A percentile compares a stretch with the other conserved stretches of the same genome.
phyloP scores from a whole-genome alignment of 345 rosid genomes.

The Hibiscus tridactylites region DNA sequence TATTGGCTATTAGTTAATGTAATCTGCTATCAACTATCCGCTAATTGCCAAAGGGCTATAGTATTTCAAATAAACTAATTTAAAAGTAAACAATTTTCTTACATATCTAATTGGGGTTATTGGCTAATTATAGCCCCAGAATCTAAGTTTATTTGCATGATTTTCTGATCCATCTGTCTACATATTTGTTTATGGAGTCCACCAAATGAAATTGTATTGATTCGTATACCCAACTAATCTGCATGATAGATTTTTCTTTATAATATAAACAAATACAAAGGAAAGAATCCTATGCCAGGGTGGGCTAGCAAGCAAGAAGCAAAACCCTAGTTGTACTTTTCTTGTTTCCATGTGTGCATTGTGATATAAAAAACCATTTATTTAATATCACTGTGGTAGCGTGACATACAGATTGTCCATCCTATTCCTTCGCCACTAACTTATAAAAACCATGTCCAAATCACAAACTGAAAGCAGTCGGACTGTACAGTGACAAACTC shows the following conservation, averaged over 20 bases:
- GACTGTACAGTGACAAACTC: not conserved
- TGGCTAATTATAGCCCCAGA: not conserved
- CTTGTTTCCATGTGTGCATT: not conserved
- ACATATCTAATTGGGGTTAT: not conserved
- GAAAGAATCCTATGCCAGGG: conserved; percentile 8
- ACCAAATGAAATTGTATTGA: not conserved
- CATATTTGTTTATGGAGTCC: not conserved
- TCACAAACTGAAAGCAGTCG: not conserved
- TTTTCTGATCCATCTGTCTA: not conserved
- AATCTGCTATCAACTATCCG: too few relatives aligned
- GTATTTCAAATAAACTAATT: not conserved
- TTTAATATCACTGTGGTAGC: not conserved
- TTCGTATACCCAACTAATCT: not conserved
- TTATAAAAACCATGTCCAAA: not conserved
- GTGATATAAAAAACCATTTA: not conserved
- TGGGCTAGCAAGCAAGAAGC: not conserved
- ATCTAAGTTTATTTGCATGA: not conserved
- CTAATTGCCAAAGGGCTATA: too few relatives aligned
- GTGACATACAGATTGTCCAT: not conserved
- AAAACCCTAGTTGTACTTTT: not conserved
- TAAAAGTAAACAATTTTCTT: not conserved
- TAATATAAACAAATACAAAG: not conserved
- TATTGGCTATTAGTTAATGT: too few relatives aligned
- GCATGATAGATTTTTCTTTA: not conserved
- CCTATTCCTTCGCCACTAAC: not conserved